Evolutionary conservation across 257 asterid genomes (phyloP), one percentile per base, ranked within the genome.

Genomic region (Ajuga chamaepitys): DNA sequence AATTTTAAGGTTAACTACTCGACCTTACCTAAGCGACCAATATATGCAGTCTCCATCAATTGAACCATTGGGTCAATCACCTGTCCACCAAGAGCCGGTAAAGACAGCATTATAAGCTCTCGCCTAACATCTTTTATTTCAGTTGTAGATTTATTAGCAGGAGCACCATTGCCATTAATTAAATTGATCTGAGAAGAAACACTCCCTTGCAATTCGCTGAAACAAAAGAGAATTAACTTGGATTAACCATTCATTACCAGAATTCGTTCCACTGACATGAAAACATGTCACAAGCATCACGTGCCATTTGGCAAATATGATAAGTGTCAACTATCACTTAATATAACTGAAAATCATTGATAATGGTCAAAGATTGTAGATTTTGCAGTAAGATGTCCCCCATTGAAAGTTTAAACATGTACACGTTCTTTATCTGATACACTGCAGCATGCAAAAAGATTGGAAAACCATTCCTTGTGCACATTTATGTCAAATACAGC

Each of bases 51-150:
- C 85, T 88, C 98, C 96, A 91, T 82, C 66, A 88, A 74, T 69
- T 77, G 93, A 47, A 74, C 82, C 68, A 88, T 70, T 18, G 98
- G 98, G 47, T 91, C 98, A 61, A 91, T 85, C 24, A 86, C 89
- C 83, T 86, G 98, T 67, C 98, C 98, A 64, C 91, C 90, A 72
- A 89, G 26, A 60, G 98, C 98, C 50, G 98, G 98, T 68, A 87
- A 78, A 21, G 95, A 71, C 62, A 92, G 84, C 84, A 70, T 75
- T 34, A 89, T 17, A 70, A 92, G 89, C 70, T 92, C 97, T 3
- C 47, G 80, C 77, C 59, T 84, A 58, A 75, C 84, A 71, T 85
- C 79, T 70, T 70, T 65, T 10, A 73, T 35, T 38, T 58, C 37
- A 30, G 37, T 30, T 30, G 20, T 71, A 63, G 75, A 46, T 41